phyloP scores from a whole-genome alignment of 192 early-diverging fungal species.

The Powellomyces hirtus region DNA sequence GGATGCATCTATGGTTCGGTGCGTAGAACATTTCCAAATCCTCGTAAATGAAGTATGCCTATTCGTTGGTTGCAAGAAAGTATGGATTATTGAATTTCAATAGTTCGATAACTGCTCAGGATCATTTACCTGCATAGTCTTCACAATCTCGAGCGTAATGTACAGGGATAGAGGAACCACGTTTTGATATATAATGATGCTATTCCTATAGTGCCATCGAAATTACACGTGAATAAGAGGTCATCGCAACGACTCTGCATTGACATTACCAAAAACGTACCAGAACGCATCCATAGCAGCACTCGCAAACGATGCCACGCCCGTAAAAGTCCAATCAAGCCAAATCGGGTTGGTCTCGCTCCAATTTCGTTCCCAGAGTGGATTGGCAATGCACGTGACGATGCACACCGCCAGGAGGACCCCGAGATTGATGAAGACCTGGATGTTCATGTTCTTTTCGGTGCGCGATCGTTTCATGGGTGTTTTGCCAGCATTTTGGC shows the following conservation, averaged over 20 bases:
- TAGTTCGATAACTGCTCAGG: background rate
- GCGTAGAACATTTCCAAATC: conserved; percentile 91
- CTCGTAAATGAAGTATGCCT: conserved; percentile 87
- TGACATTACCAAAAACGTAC: too few species aligned
- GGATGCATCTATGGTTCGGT: conserved; percentile 69
- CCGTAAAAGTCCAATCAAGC: conserved; percentile 20
- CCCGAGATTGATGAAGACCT: conserved; percentile 67
- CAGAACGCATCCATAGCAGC: conserved; percentile 37
- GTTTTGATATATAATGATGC: conserved; percentile 90
- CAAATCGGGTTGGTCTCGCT: background rate
- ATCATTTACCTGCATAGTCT: conserved; percentile 70
- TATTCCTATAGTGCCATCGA: conserved; percentile 71
- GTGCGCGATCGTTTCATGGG: conserved; percentile 87
- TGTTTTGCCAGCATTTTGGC: conserved; percentile 85
- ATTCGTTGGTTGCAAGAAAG: too few species aligned
- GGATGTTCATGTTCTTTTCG: conserved; percentile 81
- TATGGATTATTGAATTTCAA: too few species aligned
- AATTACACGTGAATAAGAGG: too few species aligned
- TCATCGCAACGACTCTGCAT: background rate
- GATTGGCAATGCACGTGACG: conserved; percentile 24
- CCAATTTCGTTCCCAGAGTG: conserved; percentile 31
- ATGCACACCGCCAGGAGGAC: conserved; percentile 69
- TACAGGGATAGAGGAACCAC: conserved; percentile 95
- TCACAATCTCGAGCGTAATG: conserved; percentile 90
- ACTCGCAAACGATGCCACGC: conserved; percentile 1